phyloP scores from a whole-genome alignment of 1,139 yeast species.

The Yamadazyma aaseri region DNA sequence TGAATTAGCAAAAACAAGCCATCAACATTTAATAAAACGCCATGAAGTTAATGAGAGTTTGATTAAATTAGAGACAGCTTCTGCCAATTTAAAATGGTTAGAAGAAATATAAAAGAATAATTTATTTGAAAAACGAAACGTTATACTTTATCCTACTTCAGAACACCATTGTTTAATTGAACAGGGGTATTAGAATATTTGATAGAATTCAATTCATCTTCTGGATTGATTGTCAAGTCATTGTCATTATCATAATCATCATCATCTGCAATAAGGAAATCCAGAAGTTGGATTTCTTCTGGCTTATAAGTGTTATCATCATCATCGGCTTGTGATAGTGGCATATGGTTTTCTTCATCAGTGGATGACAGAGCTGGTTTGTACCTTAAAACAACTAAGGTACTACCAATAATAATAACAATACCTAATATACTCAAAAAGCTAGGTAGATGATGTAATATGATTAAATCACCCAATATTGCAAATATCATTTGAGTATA shows the following conservation, averaged over 20 bases:
- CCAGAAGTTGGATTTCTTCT: slow-evolving; percentile 24
- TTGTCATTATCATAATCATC: slow-evolving; percentile 12
- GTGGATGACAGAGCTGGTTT: slow-evolving; percentile 31
- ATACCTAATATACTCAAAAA: slow-evolving; percentile 70
- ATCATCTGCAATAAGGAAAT: slow-evolving; percentile 27
- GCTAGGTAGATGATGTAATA: slow-evolving; percentile 76
- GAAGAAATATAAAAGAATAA: slow-evolving; percentile 2
- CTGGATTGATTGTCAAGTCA: not conserved
- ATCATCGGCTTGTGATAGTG: slow-evolving; percentile 16
- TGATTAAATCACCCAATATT: slow-evolving; percentile 66
- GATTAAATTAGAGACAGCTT: slow-evolving; percentile 25
- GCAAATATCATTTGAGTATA: slow-evolving; percentile 81
- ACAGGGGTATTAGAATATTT: slow-evolving; percentile 7
- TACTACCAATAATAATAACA: slow-evolving; percentile 62
- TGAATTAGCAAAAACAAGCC: slow-evolving; percentile 16
- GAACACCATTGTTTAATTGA: slow-evolving; percentile 1
- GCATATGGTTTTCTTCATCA: slow-evolving; percentile 8
- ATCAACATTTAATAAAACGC: slow-evolving; percentile 19
- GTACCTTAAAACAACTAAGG: slow-evolving; percentile 53
- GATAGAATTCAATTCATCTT: slow-evolving; percentile 11
- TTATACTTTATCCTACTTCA: not conserved
- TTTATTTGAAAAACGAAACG: not conserved
- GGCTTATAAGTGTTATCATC: slow-evolving; percentile 17
- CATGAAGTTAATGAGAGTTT: slow-evolving; percentile 29
- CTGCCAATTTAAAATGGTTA: slow-evolving; percentile 32